phyloP scores from a whole-genome alignment of 2,329 filamentous ascomycete species.

The Akanthomyces dipterigenus region DNA sequence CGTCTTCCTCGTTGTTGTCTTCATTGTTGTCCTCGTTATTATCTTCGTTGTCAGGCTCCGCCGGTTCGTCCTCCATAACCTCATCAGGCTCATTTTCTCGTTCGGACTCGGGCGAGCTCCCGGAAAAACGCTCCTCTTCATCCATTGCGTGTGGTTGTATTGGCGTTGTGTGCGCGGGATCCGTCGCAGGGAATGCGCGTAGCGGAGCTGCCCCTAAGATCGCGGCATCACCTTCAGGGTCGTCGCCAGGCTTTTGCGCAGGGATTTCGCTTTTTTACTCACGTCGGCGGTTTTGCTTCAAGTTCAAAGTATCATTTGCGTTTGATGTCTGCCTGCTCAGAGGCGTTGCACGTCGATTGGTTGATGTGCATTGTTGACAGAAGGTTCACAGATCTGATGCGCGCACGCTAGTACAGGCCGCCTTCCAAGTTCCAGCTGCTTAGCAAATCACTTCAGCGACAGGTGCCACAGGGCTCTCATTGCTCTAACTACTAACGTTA shows the following conservation, averaged over 20 bases:
- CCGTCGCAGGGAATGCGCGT: neutral
- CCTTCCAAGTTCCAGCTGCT: neutral
- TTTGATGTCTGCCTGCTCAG: neutral
- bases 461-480: too few species aligned
- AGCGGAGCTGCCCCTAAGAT: neutral
- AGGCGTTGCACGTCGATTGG: neutral
- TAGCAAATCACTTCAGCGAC: neutral
- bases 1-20: slow-evolving; percentile 28
- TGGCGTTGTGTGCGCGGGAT: neutral
- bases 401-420: neutral
- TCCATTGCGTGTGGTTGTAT: slow-evolving; percentile 20
- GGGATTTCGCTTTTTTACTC: neutral
- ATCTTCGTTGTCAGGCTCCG: slow-evolving; percentile 34
- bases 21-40: slow-evolving; percentile 31
- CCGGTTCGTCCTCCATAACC: slow-evolving; percentile 17
- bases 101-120: slow-evolving; percentile 27
- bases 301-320: neutral
- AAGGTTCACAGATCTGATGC: neutral
- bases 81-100: slow-evolving; percentile 22
- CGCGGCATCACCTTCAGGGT: neutral
- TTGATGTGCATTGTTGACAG: neutral
- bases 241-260: neutral
- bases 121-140: slow-evolving; percentile 27
- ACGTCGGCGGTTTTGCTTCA: neutral
- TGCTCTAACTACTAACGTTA: too few species aligned